These are phyloP conservation scores for Hylodesmum podocarpum DNA, from an alignment of 306 rosid species.

Conservation along the genomic window DNA sequence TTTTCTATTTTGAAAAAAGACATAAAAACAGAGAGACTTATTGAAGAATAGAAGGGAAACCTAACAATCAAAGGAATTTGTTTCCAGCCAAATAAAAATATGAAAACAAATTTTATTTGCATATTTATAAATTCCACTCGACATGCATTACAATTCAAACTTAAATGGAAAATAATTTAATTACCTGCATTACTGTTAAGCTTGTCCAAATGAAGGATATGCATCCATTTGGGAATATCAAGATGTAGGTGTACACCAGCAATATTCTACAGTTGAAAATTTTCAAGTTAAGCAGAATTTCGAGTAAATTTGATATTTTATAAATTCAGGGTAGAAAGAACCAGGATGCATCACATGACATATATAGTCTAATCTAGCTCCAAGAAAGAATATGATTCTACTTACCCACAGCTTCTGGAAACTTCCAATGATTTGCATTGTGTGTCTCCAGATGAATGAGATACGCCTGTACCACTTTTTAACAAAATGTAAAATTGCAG, in stretches of 20 bases:
- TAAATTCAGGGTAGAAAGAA: conserved; percentile 2
- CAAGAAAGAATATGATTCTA: conserved; percentile 23
- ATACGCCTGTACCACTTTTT: conserved; percentile 82
- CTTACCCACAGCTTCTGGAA: conserved; percentile 88
- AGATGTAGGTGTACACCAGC: conserved; percentile 82
- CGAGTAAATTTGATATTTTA: neutral
- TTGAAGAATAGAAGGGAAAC: neutral
- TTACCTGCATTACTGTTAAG: conserved; percentile 77
- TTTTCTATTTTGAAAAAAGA: neutral
- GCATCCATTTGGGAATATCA: conserved; percentile 92
- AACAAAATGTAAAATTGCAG: conserved; percentile 61
- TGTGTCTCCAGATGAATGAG: conserved; percentile 69
- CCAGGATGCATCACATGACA: neutral
- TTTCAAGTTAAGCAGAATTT: conserved; percentile 33
- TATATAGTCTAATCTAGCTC: conserved; percentile 13
- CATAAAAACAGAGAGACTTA: neutral
- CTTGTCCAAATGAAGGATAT: conserved; percentile 79
- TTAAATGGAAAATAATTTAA: conserved; percentile 3
- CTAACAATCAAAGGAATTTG: neutral
- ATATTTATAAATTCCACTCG: conserved; percentile 4
- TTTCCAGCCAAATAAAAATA: conserved; percentile 2
- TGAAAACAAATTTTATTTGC: neutral
- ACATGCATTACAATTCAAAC: neutral
- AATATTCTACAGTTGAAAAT: conserved; percentile 64
- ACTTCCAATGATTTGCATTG: conserved; percentile 51